Base-by-base conservation (phyloP, 192 early-diverging fungal genomes). In the Dissophora ornata region DNA sequence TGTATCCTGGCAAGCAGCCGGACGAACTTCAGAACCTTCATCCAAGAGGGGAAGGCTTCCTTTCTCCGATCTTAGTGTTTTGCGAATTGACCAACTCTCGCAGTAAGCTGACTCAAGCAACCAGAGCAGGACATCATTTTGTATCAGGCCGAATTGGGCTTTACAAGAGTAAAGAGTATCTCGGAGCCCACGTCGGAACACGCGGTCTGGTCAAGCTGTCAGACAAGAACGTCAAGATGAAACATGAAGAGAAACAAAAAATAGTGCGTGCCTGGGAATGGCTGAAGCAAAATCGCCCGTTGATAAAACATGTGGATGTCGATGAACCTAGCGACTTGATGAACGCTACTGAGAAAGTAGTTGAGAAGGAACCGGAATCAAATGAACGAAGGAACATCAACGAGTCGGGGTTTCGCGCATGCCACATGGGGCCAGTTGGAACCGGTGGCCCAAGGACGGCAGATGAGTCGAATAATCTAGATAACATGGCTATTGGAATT, bases 391-490 rank as follows among this genome's bases (percentile, higher is more conserved):
- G 32, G n/a, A n/a, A n/a, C 29, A 22, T 47, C 19, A 60, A 60
- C 45, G 45, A 16, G 58, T 60, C 58, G 30, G 29, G 19, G 3
- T n/a, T 60, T 60, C 44, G 45, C 15, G 58, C 58, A 2, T 34
- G 11, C 19, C 58, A 60, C 19, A 62, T 36, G 47, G 60, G 60
- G 34, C 47, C 34, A 11, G 48, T 62, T 38, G 60, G 48, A n/a
- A 62, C 47, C 24, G 47, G 60, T 50, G 60, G 60, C 47, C 60
- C 60, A 49, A 51, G 32, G 34, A 62, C 60, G 25, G 60, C 60
- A 22, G 48, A 62, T 4, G 60, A 50, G 13, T 49, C 48, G 47
- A 62, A n/a, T 26, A 62, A 62, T 50, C 33, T 62, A 8, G 60
- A 49, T 8, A 51, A 51, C 48, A 15, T 62, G 48, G 0, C 60